These are phyloP conservation scores for Chlorociboria aeruginascens DNA, from an alignment of 495 filamentous ascomycete species.

Conservation along the genomic window DNA sequence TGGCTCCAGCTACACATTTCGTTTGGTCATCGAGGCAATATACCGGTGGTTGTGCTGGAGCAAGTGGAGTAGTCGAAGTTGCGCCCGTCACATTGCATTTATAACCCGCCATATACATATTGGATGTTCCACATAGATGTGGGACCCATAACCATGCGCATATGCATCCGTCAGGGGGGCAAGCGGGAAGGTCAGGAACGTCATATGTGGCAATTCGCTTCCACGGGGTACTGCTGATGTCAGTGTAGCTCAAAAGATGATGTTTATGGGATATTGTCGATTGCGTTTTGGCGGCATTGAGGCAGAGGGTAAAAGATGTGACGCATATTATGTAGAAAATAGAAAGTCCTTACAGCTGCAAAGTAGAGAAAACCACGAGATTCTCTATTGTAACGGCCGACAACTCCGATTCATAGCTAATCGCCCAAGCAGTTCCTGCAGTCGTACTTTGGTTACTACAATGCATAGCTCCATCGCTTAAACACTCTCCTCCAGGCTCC, in stretches of 20 bases:
- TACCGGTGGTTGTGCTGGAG: constrained; percentile 27
- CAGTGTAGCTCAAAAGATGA: no score
- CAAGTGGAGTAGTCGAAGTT: constrained; percentile 27
- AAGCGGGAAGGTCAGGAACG: constrained; percentile 34
- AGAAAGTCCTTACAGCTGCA: constrained; percentile 6
- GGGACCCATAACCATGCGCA: constrained; percentile 50
- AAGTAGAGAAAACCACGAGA: constrained; percentile 37
- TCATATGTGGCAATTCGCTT: constrained; percentile 35
- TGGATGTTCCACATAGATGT: constrained; percentile 26
- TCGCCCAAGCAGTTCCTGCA: constrained; percentile 41
- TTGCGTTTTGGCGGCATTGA: no score
- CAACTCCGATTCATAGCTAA: constrained; percentile 37
- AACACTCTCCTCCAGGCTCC: constrained; percentile 10
- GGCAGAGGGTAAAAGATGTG: no score
- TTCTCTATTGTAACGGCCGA: constrained; percentile 37
- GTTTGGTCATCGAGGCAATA: constrained; percentile 30
- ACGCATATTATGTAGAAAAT: background rate
- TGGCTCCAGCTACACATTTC: constrained; percentile 38
- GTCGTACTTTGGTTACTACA: constrained; percentile 30
- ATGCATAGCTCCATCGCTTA: constrained; percentile 30
- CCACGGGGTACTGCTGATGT: constrained; percentile 31
- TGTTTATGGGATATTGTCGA: no score
- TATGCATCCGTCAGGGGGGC: constrained; percentile 37
- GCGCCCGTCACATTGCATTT: constrained; percentile 39
- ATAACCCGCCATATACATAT: constrained; percentile 41